Conservation (phyloP, 1,284 basidiomycete genomes). For the Trichosporon ovoides region DNA sequence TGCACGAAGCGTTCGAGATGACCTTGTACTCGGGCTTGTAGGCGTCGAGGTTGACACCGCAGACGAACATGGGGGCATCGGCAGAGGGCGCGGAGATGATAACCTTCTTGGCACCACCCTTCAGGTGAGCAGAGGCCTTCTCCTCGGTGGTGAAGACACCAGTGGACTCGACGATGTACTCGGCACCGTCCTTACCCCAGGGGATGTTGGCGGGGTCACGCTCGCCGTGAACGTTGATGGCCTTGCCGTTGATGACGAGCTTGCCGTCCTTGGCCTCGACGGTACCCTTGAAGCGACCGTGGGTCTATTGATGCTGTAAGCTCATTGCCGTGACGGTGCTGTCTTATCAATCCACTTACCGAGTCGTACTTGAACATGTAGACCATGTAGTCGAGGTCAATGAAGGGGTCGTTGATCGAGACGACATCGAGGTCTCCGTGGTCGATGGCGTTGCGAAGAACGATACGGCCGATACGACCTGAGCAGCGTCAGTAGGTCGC, state of each 20-base stretch:
- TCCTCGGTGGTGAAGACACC: conserved; percentile 96
- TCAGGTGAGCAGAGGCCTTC: conserved; percentile 88
- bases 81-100: conserved; percentile 98
- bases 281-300: conserved; percentile 88
- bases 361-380: conserved; percentile 99
- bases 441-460: conserved; percentile 83
- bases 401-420: conserved; percentile 93
- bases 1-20: conserved; percentile 99
- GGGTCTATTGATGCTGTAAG: conserved; percentile 55
- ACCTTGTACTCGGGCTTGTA: conserved; percentile 91
- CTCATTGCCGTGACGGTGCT: neutral
- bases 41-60: conserved; percentile 91
- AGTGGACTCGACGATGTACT: conserved; percentile 96
- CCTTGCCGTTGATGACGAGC: conserved; percentile 77
- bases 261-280: conserved; percentile 83
- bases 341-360: conserved; percentile 20
- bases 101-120: conserved; percentile 99
- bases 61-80: conserved; percentile 96
- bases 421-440: conserved; percentile 72
- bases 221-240: conserved; percentile 78
- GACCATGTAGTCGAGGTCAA: conserved; percentile 93
- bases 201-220: conserved; percentile 80
- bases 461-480: conserved; percentile 98
- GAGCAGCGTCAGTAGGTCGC: neutral
- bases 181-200: conserved; percentile 76